Base-by-base conservation (phyloP, 2,329 filamentous ascomycete genomes). In the Xylariaceae sp. region DNA sequence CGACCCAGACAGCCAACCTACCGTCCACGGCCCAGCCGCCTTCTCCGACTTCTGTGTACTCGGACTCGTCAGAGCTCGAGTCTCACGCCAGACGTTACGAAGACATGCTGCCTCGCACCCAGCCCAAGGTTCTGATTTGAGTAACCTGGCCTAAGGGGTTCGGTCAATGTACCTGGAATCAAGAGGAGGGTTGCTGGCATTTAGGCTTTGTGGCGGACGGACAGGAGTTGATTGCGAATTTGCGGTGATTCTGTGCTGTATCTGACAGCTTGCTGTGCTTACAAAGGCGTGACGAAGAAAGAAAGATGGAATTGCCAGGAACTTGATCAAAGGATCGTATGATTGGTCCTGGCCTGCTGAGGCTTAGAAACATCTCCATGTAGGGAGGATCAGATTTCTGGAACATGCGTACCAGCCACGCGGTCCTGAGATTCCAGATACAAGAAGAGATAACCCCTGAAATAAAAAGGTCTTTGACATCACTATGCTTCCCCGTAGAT, bases 51-150 rank as follows among this genome's bases (percentile, higher is more conserved):
- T 66, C 66, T 0, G 48, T 62, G 13, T 65, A 67, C 44, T 67
- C 67, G 18, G 63, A 63, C 7, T 67, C 64, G n/a, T 70, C 68
- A n/a, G 66, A 69, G 37, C 73, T 83, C 49, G 81, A 84, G 64
- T 73, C 78, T 67, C 77, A 78, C 61, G 77, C 80, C 2, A 76
- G 79, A 60, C 76, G 80, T 48, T 85, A 85, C 63, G 82, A 85
- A 69, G 82, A 85, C 63, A 81, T 84, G 80, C 66, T 81, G 18
- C 81, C 81, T 34, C 74, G 80, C 50, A 74, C 78, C 60, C 75
- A 78, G 51, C 82, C 82, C 9, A 73, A 76, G 58, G 66, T 62
- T n/a, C 70, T 71, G 70, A 68, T 71, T 57, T 71, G 61, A 63
- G 34, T 30, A 51, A n/a, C 23, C 10, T 45, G 9, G 10, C 42